Percentiles rank a stretch among this genome's conserved stretches.
These are phyloP conservation scores for Quercus wislizeni DNA, from an alignment of 306 rosid species.

Conservation along the genomic window DNA sequence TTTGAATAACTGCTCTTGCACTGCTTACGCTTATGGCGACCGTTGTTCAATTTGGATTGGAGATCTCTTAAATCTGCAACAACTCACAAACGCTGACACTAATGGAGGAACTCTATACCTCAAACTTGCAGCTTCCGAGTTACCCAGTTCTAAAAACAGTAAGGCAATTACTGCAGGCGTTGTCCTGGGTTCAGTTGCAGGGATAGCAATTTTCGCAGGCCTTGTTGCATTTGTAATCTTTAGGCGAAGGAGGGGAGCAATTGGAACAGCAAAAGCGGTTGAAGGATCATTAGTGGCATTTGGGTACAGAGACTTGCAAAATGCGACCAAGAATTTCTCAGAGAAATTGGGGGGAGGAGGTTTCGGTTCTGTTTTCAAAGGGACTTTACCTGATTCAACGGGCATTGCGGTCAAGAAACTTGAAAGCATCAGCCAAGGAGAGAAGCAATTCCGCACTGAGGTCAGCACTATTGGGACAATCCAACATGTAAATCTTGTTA, in stretches of 20 bases:
- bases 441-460: slow-evolving; percentile 79
- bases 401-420: slow-evolving; percentile 80
- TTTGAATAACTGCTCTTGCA: slow-evolving; percentile 37
- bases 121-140: slow-evolving; percentile 55
- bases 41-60: slow-evolving; percentile 43
- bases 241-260: slow-evolving; percentile 27
- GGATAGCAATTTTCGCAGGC: slow-evolving; percentile 22
- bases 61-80: slow-evolving; percentile 35
- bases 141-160: slow-evolving; percentile 14
- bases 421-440: slow-evolving; percentile 72
- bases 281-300: slow-evolving; percentile 48
- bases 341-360: slow-evolving; percentile 91
- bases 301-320: slow-evolving; percentile 48
- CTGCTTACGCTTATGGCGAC: slow-evolving; percentile 35
- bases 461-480: slow-evolving; percentile 74
- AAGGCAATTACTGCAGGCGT: slow-evolving; percentile 28
- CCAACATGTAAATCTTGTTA: slow-evolving; percentile 83
- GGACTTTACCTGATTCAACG: slow-evolving; percentile 56
- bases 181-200: slow-evolving; percentile 28
- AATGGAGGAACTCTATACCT: slow-evolving; percentile 38
- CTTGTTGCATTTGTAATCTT: slow-evolving; percentile 23
- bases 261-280: slow-evolving; percentile 24
- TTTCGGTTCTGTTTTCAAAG: slow-evolving; percentile 84
- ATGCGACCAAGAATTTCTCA: slow-evolving; percentile 58
- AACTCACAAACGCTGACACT: slow-evolving; percentile 34